A percentile compares a stretch with the other conserved stretches of the same genome.
Evolutionary conservation across 2,329 filamentous ascomycete genomes (phyloP).

Genomic region (Pseudocercospora musae): DNA sequence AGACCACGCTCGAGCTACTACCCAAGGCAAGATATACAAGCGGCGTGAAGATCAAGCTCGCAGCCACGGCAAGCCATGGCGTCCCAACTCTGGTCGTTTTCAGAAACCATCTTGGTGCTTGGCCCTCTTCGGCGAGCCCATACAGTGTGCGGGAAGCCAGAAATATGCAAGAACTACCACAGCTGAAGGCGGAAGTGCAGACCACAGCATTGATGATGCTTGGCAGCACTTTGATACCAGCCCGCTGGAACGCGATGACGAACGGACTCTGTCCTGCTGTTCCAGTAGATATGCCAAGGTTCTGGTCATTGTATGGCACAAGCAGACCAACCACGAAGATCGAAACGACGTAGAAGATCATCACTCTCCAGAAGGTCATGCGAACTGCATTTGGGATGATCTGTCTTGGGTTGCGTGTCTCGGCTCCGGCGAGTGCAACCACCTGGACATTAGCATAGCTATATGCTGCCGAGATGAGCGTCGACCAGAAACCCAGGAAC

Average conservation of each 20-base stretch:
- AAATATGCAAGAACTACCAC: constrained; percentile 59
- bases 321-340: constrained; percentile 34
- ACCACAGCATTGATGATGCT: constrained; percentile 68
- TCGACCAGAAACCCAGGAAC: constrained; percentile 19
- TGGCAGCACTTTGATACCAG: constrained; percentile 59
- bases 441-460: constrained; percentile 19
- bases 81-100: constrained; percentile 27
- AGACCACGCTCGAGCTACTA: constrained; percentile 15
- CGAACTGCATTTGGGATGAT: constrained; percentile 36
- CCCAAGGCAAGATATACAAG: constrained; percentile 19
- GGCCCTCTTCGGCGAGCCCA: constrained; percentile 46
- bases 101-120: constrained; percentile 51
- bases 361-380: constrained; percentile 35
- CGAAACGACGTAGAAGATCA: constrained; percentile 34
- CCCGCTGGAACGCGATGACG: constrained; percentile 61
- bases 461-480: constrained; percentile 16
- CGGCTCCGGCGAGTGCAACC: constrained; percentile 17
- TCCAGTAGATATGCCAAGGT: constrained; percentile 32
- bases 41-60: constrained; percentile 17
- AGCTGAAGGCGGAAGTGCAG: constrained; percentile 39
- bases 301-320: constrained; percentile 29
- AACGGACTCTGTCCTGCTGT: constrained; percentile 56
- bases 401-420: constrained; percentile 45
- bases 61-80: constrained; percentile 13
- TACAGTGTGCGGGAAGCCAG: constrained; percentile 50